Conservation (phyloP, 495 filamentous ascomycete species). For the Neurospora cerealis region DNA sequence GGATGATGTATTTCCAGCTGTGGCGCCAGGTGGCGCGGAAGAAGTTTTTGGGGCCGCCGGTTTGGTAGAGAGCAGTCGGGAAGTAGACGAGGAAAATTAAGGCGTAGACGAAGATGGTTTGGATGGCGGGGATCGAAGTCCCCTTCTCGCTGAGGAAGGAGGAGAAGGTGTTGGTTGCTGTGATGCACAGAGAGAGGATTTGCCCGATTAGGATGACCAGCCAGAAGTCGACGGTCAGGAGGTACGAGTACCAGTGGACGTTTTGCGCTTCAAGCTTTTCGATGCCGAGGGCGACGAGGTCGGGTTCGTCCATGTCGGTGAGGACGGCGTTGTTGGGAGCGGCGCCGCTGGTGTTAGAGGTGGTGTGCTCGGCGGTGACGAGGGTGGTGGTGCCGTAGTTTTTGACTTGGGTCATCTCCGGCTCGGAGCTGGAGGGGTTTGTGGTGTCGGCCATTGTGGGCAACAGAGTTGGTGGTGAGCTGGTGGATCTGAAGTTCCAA, state of each 20-base stretch:
- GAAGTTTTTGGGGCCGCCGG: conserved; percentile 68
- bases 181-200: conserved; percentile 78
- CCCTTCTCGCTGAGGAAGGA: conserved; percentile 55
- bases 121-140: conserved; percentile 91
- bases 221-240: conserved; percentile 81
- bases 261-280: conserved; percentile 38
- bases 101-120: conserved; percentile 89
- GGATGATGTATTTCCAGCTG: conserved; percentile 91
- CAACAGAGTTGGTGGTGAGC: conserved; percentile 8
- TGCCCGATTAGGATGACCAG: conserved; percentile 75
- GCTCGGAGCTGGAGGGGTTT: conserved; percentile 6
- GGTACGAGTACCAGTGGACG: conserved; percentile 64
- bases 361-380: conserved; percentile 9
- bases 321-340: conserved; percentile 1
- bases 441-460: conserved; percentile 6
- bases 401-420: neutral
- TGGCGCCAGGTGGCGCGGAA: conserved; percentile 49
- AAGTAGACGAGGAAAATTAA: conserved; percentile 78
- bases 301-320: conserved; percentile 1
- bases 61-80: conserved; percentile 62
- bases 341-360: conserved; percentile 9
- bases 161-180: conserved; percentile 79
- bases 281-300: conserved; percentile 25
- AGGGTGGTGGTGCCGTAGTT: conserved; percentile 7
- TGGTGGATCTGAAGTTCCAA: neutral